Evolutionary conservation across 108 stramenopile genomes (phyloP), one percentile per base, ranked within the genome.

Genomic region (Nannochloropsis salina): DNA sequence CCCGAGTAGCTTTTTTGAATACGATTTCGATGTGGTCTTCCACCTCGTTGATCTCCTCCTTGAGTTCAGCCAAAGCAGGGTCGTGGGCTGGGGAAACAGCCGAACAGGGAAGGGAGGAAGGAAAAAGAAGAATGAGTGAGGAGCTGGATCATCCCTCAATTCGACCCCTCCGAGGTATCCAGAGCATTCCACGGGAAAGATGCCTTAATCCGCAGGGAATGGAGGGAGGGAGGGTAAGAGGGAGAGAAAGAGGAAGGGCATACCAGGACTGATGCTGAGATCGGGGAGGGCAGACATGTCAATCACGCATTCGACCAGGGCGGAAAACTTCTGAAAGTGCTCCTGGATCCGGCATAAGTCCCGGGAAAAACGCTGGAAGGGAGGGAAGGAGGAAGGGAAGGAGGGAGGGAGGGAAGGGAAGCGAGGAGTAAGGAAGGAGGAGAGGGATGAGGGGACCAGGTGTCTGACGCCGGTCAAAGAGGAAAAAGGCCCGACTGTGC

Each of bases 51-150:
- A 96, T 86, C 85, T 95, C 94, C 45, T 90, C 88, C 44, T 87
- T 82, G 44, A 97, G 80, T 42, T 95, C 94, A 3, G 51, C 89
- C 10, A 99, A 92, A 44, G 93, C 92, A n/a, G 86, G 86, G 85
- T 92, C 85, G 86, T 93, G 9, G 94, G 15, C 15, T 61, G 10
- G 10, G 15, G 15, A 15, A 18, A 15, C 51, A 18, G 18, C 18
- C 18, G 51, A 61, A 61, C 10, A 10, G 51, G 51, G 15, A 10
- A 61, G 51, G 15, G 10, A 10, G 18, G 18, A 18, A 15, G 51
- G 51, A 61, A 61, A 61, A 61, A 61, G 1, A 15, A 18, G 10
- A 61, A 15, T 10, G 51, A 18, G 51, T 10, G 51, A 18, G 15
- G 18, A 61, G 51, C 10, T 15, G 51, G 51, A 18, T 15, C 51